Evolutionary conservation across 2,329 filamentous ascomycete genomes (phyloP).

Genomic region (Metarhizium album): DNA sequence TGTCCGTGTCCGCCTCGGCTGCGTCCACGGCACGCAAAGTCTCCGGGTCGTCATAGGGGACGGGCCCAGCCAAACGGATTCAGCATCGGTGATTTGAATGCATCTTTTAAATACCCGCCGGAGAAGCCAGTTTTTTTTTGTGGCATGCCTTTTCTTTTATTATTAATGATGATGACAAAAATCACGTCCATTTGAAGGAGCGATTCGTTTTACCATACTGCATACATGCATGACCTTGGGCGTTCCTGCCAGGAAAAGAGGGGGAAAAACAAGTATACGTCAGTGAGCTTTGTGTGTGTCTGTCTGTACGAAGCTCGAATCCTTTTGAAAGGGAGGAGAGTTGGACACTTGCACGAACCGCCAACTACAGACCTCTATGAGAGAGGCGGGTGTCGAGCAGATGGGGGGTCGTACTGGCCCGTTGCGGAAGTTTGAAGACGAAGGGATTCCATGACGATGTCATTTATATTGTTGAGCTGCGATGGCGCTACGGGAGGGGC

Average conservation of each 20-base stretch:
- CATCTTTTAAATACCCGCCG: slow-evolving; percentile 3
- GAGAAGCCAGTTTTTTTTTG: slow-evolving; percentile 5
- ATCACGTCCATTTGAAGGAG: slow-evolving; percentile 23
- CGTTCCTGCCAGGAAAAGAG: slow-evolving; percentile 18
- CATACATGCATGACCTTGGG: slow-evolving; percentile 31
- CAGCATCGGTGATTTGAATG: slow-evolving; percentile 3
- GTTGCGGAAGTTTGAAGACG: neutral
- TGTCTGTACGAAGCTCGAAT: neutral
- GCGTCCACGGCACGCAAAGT: slow-evolving; percentile 42
- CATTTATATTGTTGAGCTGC: neutral
- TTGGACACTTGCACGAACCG: neutral
- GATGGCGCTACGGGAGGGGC: slow-evolving; percentile 3
- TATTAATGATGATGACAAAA: slow-evolving; percentile 33
- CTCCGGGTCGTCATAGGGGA: slow-evolving; percentile 29
- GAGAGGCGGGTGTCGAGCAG: neutral
- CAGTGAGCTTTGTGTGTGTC: neutral
- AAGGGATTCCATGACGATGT: neutral
- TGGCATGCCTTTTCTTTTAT: slow-evolving; percentile 12
- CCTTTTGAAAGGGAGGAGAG: neutral
- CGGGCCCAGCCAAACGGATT: neutral
- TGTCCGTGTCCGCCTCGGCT: slow-evolving; percentile 29
- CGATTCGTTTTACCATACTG: slow-evolving; percentile 22
- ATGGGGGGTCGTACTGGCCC: neutral
- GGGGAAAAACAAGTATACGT: neutral
- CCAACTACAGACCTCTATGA: neutral